phyloP scores from a whole-genome alignment of 1,284 basidiomycete species.

The Afroboletus lepidellus region DNA sequence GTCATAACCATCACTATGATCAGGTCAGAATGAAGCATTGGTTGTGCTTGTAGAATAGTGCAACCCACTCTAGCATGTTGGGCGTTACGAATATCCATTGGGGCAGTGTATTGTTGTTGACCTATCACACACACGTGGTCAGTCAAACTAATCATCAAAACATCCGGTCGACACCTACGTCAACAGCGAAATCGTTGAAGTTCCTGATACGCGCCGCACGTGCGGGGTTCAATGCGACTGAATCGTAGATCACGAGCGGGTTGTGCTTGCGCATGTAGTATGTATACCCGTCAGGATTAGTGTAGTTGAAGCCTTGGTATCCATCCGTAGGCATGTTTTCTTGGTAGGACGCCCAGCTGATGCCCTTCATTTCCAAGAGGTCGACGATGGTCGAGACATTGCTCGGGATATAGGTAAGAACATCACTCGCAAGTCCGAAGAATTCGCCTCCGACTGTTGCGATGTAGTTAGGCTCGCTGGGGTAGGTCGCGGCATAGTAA shows the following conservation, averaged over 20 bases:
- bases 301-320: slow-evolving; percentile 48
- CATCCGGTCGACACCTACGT: slow-evolving; percentile 35
- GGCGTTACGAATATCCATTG: slow-evolving; percentile 68
- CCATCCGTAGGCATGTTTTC: slow-evolving; percentile 63
- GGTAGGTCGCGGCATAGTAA: slow-evolving; percentile 62
- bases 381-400: slow-evolving; percentile 62
- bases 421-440: slow-evolving; percentile 56
- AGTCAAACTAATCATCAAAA: not conserved
- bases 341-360: slow-evolving; percentile 58
- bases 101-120: slow-evolving; percentile 46
- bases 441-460: slow-evolving; percentile 56
- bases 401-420: slow-evolving; percentile 33
- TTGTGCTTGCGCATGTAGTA: slow-evolving; percentile 64
- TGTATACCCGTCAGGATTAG: slow-evolving; percentile 42
- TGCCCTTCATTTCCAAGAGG: slow-evolving; percentile 56
- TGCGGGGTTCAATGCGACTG: slow-evolving; percentile 40
- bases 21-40: slow-evolving; percentile 5
- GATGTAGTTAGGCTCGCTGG: slow-evolving; percentile 65
- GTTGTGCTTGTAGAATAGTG: not conserved
- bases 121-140: slow-evolving; percentile 10
- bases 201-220: slow-evolving; percentile 55
- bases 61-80: slow-evolving; percentile 43
- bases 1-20: slow-evolving; percentile 46
- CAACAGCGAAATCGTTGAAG: slow-evolving; percentile 60
- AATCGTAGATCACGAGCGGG: slow-evolving; percentile 54